phyloP scores from a whole-genome alignment of 768 basidiomycete genomes.

The Lepiota brunneoincarnata region DNA sequence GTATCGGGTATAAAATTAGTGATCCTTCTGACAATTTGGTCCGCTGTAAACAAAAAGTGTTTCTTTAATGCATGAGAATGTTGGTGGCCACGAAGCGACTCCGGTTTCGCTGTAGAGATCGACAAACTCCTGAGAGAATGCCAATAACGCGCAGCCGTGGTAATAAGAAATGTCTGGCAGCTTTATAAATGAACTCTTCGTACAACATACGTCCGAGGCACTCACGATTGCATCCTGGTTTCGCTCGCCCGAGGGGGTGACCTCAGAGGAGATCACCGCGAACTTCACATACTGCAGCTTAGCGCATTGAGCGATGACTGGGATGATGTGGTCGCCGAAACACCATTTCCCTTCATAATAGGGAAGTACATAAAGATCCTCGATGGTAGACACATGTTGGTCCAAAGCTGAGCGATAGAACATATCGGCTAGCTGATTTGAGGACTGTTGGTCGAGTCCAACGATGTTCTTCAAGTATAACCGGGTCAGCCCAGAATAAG shows the following conservation, averaged over 20 bases:
- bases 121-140: background rate
- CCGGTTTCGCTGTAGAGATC: conserved; percentile 2
- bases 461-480: conserved; percentile 1
- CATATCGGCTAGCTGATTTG: conserved; percentile 1
- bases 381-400: background rate
- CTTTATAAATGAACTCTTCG: background rate
- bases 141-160: background rate
- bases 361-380: conserved; percentile 3
- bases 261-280: conserved; percentile 8
- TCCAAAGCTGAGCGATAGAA: background rate
- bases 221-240: background rate
- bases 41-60: background rate
- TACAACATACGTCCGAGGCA: background rate
- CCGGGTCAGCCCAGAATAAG: conserved; percentile 4
- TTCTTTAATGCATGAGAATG: conserved; percentile 1
- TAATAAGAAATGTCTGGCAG: background rate
- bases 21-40: background rate
- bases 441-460: background rate
- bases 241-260: background rate
- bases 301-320: background rate
- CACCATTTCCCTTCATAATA: conserved; percentile 8
- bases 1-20: background rate
- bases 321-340: conserved; percentile 7
- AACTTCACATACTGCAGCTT: conserved; percentile 1
- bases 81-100: conserved; percentile 5